phyloP scores from a whole-genome alignment of 352 stramenopile genomes.

The Albugo candida region DNA sequence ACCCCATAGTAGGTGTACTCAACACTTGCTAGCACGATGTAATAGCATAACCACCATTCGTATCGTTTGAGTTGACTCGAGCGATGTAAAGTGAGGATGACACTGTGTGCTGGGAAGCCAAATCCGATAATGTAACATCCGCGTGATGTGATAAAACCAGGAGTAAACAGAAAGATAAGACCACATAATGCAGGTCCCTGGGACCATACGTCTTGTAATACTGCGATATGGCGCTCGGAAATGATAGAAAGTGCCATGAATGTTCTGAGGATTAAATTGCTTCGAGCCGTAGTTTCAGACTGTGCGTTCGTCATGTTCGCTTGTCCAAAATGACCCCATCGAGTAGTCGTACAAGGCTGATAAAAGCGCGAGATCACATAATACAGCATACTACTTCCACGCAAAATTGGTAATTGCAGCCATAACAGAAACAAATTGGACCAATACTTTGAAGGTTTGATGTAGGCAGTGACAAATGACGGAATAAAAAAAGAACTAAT shows the following conservation, averaged over 20 bases:
- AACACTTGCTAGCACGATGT: constrained; percentile 36
- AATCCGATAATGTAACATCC: constrained; percentile 57
- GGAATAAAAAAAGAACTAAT: constrained; percentile 50
- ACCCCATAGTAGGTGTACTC: constrained; percentile 51
- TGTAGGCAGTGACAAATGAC: constrained; percentile 27
- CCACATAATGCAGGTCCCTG: constrained; percentile 56
- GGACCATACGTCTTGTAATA: constrained; percentile 58
- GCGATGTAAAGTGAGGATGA: constrained; percentile 62
- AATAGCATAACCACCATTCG: constrained; percentile 80
- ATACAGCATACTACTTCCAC: constrained; percentile 53
- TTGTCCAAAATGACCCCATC: constrained; percentile 1
- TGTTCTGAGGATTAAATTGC: constrained; percentile 45
- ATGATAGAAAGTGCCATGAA: constrained; percentile 45
- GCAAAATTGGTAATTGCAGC: constrained; percentile 58
- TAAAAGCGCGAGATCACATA: constrained; percentile 24
- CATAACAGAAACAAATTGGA: constrained; percentile 58
- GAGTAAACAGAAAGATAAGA: constrained; percentile 73
- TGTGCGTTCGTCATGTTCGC: constrained; percentile 12
- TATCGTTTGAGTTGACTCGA: constrained; percentile 29
- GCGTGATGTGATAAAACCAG: constrained; percentile 57
- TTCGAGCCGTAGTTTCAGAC: constrained; percentile 1
- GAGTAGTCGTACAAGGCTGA: too few species aligned
- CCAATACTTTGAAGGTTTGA: constrained; percentile 29
- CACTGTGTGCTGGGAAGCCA: constrained; percentile 67
- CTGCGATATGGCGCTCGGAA: constrained; percentile 35